These are phyloP conservation scores for Hygrophorus pudorinus DNA, from an alignment of 768 basidiomycete genomes.

Conservation along the genomic window DNA sequence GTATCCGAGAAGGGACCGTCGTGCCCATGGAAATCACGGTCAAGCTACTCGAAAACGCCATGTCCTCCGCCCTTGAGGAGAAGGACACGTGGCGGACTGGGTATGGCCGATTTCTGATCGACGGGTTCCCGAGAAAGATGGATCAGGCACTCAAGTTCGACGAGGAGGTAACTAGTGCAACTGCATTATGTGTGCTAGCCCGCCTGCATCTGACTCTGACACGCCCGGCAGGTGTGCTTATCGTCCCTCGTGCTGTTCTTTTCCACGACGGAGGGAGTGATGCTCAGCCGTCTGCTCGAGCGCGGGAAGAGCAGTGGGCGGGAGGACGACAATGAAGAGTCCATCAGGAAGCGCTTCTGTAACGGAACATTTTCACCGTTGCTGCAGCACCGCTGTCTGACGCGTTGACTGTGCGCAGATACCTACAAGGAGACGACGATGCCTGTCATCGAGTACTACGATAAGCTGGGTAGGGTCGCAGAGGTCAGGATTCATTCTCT, in stretches of 20 bases:
- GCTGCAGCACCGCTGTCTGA: background rate
- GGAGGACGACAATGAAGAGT: constrained; percentile 92
- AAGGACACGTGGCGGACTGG: constrained; percentile 57
- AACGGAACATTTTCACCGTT: constrained; percentile 18
- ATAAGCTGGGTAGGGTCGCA: constrained; percentile 55
- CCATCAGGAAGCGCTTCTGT: constrained; percentile 96
- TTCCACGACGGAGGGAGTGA: constrained; percentile 78
- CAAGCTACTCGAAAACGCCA: constrained; percentile 90
- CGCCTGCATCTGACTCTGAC: no score
- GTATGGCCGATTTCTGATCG: constrained; percentile 82
- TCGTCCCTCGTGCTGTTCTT: constrained; percentile 81
- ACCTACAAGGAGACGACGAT: constrained; percentile 84
- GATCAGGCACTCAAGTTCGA: constrained; percentile 94
- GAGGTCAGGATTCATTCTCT: constrained; percentile 41
- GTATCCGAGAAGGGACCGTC: constrained; percentile 86
- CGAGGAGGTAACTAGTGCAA: no score
- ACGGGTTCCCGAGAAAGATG: constrained; percentile 98
- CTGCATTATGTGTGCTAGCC: no score
- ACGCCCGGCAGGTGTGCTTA: constrained; percentile 83
- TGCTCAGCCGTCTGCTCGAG: constrained; percentile 78
- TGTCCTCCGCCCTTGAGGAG: constrained; percentile 50
- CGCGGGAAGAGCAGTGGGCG: constrained; percentile 90
- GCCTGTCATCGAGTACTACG: constrained; percentile 89
- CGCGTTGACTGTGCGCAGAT: constrained; percentile 25
- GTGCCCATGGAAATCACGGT: constrained; percentile 97